Conservation (phyloP, 1,284 basidiomycete genomes). For the Megacollybia platyphylla region DNA sequence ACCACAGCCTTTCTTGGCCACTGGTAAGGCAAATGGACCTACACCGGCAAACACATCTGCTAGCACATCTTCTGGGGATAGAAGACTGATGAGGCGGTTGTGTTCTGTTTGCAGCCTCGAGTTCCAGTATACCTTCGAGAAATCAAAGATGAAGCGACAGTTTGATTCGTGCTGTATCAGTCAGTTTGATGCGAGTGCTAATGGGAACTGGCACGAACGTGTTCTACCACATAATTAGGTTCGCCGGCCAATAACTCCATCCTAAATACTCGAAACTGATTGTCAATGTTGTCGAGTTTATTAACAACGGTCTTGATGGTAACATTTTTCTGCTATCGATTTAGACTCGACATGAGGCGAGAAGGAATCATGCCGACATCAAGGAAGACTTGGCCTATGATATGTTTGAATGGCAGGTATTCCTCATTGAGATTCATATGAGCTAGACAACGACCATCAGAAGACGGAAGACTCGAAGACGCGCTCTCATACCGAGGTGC, state of each 20-base stretch:
- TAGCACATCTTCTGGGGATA: constrained; percentile 65
- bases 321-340: constrained; percentile 64
- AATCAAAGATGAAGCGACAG: constrained; percentile 90
- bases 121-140: constrained; percentile 96
- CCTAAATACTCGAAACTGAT: constrained; percentile 84
- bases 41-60: constrained; percentile 97
- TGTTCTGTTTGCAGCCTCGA: constrained; percentile 90
- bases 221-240: constrained; percentile 73
- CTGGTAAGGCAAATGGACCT: constrained; percentile 92
- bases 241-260: constrained; percentile 97
- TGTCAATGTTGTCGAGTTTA: constrained; percentile 84
- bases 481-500: constrained; percentile 62
- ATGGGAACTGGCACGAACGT: constrained; percentile 37
- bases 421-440: constrained; percentile 88
- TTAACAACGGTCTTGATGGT: constrained; percentile 86
- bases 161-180: constrained; percentile 59
- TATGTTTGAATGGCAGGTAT: constrained; percentile 82
- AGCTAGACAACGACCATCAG: constrained; percentile 21
- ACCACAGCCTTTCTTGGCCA: constrained; percentile 80
- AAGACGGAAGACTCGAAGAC: neutral
- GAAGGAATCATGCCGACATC: constrained; percentile 46
- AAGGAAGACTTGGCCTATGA: constrained; percentile 87
- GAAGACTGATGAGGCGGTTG: constrained; percentile 62
- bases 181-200: constrained; percentile 4
- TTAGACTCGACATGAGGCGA: neutral